Evolutionary conservation across 2,329 filamentous ascomycete species (phyloP).

Genomic region (Penicillium vulpinum): DNA sequence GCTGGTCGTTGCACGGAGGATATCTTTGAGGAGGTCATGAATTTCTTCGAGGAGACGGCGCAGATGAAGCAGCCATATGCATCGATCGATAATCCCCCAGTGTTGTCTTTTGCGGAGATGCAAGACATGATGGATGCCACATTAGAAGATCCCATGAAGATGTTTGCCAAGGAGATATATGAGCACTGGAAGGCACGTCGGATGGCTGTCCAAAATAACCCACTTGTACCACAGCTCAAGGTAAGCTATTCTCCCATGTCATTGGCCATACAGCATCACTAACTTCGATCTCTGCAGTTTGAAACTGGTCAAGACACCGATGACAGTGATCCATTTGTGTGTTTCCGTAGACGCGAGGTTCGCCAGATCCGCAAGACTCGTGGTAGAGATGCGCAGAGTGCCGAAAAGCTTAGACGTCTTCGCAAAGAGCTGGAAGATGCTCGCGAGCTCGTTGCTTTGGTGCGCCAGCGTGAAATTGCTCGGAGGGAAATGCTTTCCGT

Average conservation of each 20-base stretch:
- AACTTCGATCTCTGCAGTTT: slow-evolving; percentile 52
- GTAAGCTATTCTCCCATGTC: slow-evolving; percentile 31
- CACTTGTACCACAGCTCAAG: slow-evolving; percentile 77
- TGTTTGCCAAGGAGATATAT: slow-evolving; percentile 76
- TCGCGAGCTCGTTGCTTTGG: slow-evolving; percentile 73
- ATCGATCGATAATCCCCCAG: slow-evolving; percentile 81
- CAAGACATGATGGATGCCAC: slow-evolving; percentile 65
- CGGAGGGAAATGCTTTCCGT: slow-evolving; percentile 74
- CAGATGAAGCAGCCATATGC: slow-evolving; percentile 83
- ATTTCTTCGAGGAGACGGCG: slow-evolving; percentile 88
- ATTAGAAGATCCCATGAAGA: slow-evolving; percentile 55
- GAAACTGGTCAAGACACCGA: slow-evolving; percentile 93
- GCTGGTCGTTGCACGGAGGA: slow-evolving; percentile 73
- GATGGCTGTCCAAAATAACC: slow-evolving; percentile 65
- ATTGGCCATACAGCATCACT: slow-evolving; percentile 9
- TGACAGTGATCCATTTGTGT: slow-evolving; percentile 95
- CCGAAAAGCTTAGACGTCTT: slow-evolving; percentile 89
- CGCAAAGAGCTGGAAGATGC: slow-evolving; percentile 89
- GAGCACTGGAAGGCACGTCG: slow-evolving; percentile 82
- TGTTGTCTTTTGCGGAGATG: slow-evolving; percentile 72
- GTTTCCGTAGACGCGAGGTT: slow-evolving; percentile 92
- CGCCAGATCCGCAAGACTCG: slow-evolving; percentile 93
- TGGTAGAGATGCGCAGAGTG: slow-evolving; percentile 87
- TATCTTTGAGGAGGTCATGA: slow-evolving; percentile 91
- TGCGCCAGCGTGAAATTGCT: slow-evolving; percentile 75